Evolutionary conservation across 202 grass and related monocot genomes (phyloP), one percentile per base, ranked within the genome.

Genomic region (Hordeum pubiflorum): DNA sequence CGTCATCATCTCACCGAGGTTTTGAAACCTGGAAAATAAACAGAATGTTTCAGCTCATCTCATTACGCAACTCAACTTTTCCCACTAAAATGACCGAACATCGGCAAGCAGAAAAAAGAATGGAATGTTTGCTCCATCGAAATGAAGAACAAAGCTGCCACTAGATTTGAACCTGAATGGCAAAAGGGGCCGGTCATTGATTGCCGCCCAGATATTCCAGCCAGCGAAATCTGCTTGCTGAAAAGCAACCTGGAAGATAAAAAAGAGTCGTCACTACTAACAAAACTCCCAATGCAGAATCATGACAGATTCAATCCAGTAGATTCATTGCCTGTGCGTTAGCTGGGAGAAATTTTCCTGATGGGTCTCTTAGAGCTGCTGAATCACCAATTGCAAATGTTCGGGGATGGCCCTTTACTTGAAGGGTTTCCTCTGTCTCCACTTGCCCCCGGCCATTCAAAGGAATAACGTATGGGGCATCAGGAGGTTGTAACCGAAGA

Each of bases 311-410:
- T 4, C 74, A 60, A 22, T 68, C 48, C 66, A 82, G 38, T 58
- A 76, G 58, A 58, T 5, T 14, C 32, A 40, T 58, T 91, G 91
- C 92, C 80, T 99, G 96, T 56, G 96, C 92, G 62, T 87, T 99
- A 63, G 90, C 88, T 18, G 92, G 92, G 43, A 96, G 90, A 21
- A 93, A 79, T 37, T 90, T 99, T 24, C 90, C 92, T 37, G 96
- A 88, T 63, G 90, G 48, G 87, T 93, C 96, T 80, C 90, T 90
- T 71, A 99, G 79, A 87, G 90, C 86, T 62, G 96, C 91, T 32
- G 90, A 96, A 80, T 99, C 92, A n/a, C 96, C 92, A 69, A 99
- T 96, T 15, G 96, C 96, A 77, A 99, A 99, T 82, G 90, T 99
- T 32, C 81, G 81, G 7, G 88, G 91, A 77, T 99, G 96, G 5